These are phyloP conservation scores for Diophrys appendiculata DNA, from an alignment of 73 alveolate genomes.

Conservation along the genomic window DNA sequence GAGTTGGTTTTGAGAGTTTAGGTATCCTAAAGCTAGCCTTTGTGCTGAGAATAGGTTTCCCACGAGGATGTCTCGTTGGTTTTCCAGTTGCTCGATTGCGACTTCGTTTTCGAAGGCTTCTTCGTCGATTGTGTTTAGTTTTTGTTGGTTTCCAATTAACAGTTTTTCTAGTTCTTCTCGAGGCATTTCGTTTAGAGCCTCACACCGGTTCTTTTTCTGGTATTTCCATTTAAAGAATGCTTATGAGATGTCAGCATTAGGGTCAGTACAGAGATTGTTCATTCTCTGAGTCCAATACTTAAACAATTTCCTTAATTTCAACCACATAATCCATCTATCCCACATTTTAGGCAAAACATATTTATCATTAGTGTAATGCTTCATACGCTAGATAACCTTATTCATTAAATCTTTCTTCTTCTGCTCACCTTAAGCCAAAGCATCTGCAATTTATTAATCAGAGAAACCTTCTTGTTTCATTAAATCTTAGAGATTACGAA, in stretches of 20 bases:
- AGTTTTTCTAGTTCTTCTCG: slow-evolving; percentile 1
- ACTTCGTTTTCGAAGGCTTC: background rate
- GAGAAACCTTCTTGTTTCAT: slow-evolving; percentile 15
- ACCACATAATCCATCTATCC: slow-evolving; percentile 39
- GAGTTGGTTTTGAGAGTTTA: background rate
- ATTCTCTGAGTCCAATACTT: slow-evolving; percentile 1
- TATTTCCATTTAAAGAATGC: slow-evolving; percentile 43
- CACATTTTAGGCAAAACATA: slow-evolving; percentile 24
- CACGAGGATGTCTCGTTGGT: slow-evolving; percentile 30
- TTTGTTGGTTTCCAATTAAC: background rate
- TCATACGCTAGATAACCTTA: slow-evolving; percentile 20
- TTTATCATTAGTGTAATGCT: slow-evolving; percentile 8
- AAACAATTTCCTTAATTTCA: slow-evolving; percentile 16
- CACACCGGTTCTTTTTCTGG: background rate
- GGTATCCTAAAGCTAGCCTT: slow-evolving; percentile 13
- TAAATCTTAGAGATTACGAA: background rate
- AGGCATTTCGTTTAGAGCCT: background rate
- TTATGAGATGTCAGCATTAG: background rate
- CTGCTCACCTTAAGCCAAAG: background rate
- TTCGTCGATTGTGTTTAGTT: background rate
- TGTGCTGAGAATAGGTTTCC: slow-evolving; percentile 15
- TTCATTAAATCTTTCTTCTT: background rate
- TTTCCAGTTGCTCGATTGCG: slow-evolving; percentile 11
- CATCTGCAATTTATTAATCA: slow-evolving; percentile 6
- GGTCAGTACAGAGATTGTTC: slow-evolving; percentile 1